Evolutionary conservation across 202 grass and related monocot genomes (phyloP).

Genomic region (Sporobolus alterniflorus): DNA sequence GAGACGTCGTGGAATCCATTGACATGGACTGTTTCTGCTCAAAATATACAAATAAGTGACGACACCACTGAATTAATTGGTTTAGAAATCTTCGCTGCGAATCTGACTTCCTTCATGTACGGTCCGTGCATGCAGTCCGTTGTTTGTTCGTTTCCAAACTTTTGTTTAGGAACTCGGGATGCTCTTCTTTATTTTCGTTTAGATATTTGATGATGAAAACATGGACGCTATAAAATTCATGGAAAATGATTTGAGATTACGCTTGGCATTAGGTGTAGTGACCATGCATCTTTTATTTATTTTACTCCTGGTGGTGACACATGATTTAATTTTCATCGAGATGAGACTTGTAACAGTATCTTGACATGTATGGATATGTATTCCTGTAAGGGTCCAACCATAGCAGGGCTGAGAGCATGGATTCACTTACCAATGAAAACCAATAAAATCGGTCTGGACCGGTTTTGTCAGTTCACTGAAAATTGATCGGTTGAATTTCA

Average conservation of each 20-base stretch:
- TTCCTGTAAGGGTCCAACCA: background rate
- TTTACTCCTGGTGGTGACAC: background rate
- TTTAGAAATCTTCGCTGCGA: background rate
- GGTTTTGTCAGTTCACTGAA: background rate
- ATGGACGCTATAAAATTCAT: background rate
- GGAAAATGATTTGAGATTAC: background rate
- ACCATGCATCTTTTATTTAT: background rate
- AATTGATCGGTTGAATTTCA: too few species aligned
- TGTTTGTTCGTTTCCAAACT: background rate
- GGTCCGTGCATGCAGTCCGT: slow-evolving; percentile 24
- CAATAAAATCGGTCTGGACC: too few species aligned
- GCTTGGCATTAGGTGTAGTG: background rate
- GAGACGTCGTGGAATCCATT: background rate
- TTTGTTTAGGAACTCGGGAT: background rate
- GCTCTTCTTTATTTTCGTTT: background rate
- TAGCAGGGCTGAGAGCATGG: background rate
- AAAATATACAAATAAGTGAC: slow-evolving; percentile 19
- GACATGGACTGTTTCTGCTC: background rate
- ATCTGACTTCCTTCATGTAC: slow-evolving; percentile 35
- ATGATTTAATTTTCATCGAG: background rate
- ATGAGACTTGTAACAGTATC: background rate
- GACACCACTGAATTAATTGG: background rate
- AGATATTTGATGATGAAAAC: background rate
- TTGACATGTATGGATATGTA: background rate
- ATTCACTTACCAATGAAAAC: too few species aligned